These are phyloP conservation scores for Trichoderma virens DNA, from an alignment of 495 filamentous ascomycete genomes.

Conservation along the genomic window DNA sequence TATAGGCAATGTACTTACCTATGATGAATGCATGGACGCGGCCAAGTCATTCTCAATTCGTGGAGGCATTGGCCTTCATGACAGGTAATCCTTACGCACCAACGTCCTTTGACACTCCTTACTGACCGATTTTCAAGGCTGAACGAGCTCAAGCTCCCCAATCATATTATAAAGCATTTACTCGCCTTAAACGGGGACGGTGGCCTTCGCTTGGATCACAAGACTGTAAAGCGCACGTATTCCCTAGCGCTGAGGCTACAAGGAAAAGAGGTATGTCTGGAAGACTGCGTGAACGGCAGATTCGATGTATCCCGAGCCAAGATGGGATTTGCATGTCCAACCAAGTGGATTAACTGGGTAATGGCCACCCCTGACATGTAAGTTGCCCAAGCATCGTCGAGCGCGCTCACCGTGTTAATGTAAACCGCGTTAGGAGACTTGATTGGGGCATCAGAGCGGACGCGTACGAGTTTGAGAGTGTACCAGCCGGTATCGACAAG, in stretches of 20 bases:
- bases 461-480: background rate
- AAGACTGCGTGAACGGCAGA: background rate
- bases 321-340: background rate
- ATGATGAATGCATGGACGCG: conserved; percentile 45
- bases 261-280: background rate
- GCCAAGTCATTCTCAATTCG: conserved; percentile 24
- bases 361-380: conserved; percentile 21
- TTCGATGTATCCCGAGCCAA: background rate
- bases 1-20: conserved; percentile 26
- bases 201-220: background rate
- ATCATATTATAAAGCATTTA: background rate
- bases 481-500: background rate
- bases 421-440: background rate
- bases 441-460: background rate
- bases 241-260: background rate
- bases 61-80: conserved; percentile 27
- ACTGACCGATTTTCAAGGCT: background rate
- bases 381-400: background rate
- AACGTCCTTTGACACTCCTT: background rate
- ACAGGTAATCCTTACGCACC: conserved; percentile 21
- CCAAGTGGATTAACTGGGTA: conserved; percentile 33
- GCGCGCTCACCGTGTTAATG: background rate
- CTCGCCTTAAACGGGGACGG: background rate
- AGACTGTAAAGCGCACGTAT: background rate
- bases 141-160: background rate